A percentile compares a stretch with the other conserved stretches of the same genome.
Conservation (phyloP, 2,329 filamentous ascomycete genomes). For the Penicillium sp. region DNA sequence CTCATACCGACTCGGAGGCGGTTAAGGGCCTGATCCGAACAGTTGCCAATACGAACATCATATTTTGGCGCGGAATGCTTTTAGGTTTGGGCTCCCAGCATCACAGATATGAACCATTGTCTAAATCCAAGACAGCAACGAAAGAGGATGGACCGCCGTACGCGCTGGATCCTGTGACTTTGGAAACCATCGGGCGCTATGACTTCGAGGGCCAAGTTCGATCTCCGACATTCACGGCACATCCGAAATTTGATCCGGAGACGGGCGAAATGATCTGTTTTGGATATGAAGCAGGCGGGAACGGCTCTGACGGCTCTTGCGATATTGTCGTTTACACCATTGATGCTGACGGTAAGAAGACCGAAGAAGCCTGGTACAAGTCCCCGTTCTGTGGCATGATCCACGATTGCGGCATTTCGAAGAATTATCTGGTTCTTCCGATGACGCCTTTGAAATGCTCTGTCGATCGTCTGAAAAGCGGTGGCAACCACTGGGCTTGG, state of each 20-base stretch:
- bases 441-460: background rate
- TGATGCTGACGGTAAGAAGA: slow-evolving; percentile 42
- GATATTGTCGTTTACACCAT: background rate
- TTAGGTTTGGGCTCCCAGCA: too few relatives aligned
- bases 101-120: too few relatives aligned
- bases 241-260: background rate
- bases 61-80: background rate
- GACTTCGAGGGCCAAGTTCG: background rate
- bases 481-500: background rate
- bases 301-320: background rate
- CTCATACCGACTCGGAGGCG: slow-evolving; percentile 43
- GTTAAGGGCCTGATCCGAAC: background rate
- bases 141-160: background rate
- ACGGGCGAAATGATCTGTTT: background rate
- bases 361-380: slow-evolving; percentile 52
- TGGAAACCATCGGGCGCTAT: background rate
- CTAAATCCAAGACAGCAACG: too few relatives aligned
- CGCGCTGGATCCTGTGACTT: background rate
- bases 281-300: background rate
- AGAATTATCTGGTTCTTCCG: slow-evolving; percentile 40
- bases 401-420: slow-evolving; percentile 52
- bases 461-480: background rate
- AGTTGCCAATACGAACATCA: background rate
- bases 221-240: background rate
- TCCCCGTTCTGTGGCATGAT: slow-evolving; percentile 57